Evolutionary conservation across 345 rosid species (phyloP), one percentile per base, ranked within the genome.

Genomic region (Erucastrum elatum): DNA sequence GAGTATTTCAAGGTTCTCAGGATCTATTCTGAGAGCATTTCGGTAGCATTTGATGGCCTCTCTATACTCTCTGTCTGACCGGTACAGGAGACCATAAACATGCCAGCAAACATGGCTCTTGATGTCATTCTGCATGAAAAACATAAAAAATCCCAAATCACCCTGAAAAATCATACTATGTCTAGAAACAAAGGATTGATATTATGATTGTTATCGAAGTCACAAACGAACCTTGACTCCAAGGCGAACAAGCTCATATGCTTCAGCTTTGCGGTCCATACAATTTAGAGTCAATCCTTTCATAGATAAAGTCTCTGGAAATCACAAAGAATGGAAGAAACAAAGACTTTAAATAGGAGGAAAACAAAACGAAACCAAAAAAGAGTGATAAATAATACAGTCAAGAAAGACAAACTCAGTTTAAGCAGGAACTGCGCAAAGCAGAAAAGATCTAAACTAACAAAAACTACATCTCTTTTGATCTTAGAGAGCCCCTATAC

Each of bases 41-140:
- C 98, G 87, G 79, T 93, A 96, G 88, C 98, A 91, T 80, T 96
- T 96, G 82, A 96, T 96, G 75, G 99, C 99, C 80, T 96, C 99
- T 79, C 98, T 90, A 63, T 96, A 96, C 79, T 93, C 99, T 87
- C 99, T 88, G 80, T 96, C 99, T 25, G 99, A 96, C 13, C 99
- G 98, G 82, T 91, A 93, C 69, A 93, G 89, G 66, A 93, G 98
- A 79, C 99, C 99, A 86, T 88, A 90, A 29, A 93, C 99, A 85
- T 96, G 99, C 99, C 99, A 96, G 87, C 99, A 96, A 80, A 93
- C 99, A 86, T 96, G 99, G 84, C 99, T 96, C 84, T 91, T 93
- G 66, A 96, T 86, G 77, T 96, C 99, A 90, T 93, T 93, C 99
- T 96, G 94, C 89, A 87, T 29, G 37, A 13, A 78, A 70, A 64